Evolutionary conservation across 169 alveolate species (phyloP).

Genomic region (Cryptosporidium sp.): DNA sequence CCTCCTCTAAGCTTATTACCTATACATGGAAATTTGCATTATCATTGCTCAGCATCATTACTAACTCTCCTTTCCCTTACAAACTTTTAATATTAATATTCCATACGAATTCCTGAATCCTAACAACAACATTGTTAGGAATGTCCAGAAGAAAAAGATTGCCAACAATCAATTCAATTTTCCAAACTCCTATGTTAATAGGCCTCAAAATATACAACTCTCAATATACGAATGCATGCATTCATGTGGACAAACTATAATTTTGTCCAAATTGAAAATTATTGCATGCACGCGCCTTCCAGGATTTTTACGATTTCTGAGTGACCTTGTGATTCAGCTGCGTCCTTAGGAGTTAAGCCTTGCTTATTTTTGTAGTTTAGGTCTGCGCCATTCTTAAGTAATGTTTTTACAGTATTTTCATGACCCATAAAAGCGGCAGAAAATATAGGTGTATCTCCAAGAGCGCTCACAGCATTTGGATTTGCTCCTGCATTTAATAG

Average conservation of each 20-base stretch:
- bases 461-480: conserved; percentile 17
- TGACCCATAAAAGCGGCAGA: conserved; percentile 59
- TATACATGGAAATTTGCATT: conserved; percentile 23
- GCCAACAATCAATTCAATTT: not conserved
- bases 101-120: conserved; percentile 21
- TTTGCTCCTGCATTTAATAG: conserved; percentile 46
- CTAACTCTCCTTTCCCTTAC: conserved; percentile 11
- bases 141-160: not conserved
- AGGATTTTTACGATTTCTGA: conserved; percentile 46
- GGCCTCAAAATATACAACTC: not conserved
- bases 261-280: not conserved
- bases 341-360: conserved; percentile 47
- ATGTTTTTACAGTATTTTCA: conserved; percentile 20
- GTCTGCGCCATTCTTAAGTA: conserved; percentile 42
- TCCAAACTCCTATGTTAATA: not conserved
- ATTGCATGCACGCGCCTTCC: conserved; percentile 15
- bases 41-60: not conserved
- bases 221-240: not conserved
- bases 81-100: not conserved
- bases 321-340: conserved; percentile 48
- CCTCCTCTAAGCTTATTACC: conserved; percentile 40
- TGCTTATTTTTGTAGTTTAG: conserved; percentile 24
- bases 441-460: conserved; percentile 47
- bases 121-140: not conserved
- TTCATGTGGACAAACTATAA: conserved; percentile 2